Percentiles rank a stretch among this genome's conserved stretches.
Evolutionary conservation across 1,284 basidiomycete species (phyloP).

Genomic region (Boletus semigastroideus): DNA sequence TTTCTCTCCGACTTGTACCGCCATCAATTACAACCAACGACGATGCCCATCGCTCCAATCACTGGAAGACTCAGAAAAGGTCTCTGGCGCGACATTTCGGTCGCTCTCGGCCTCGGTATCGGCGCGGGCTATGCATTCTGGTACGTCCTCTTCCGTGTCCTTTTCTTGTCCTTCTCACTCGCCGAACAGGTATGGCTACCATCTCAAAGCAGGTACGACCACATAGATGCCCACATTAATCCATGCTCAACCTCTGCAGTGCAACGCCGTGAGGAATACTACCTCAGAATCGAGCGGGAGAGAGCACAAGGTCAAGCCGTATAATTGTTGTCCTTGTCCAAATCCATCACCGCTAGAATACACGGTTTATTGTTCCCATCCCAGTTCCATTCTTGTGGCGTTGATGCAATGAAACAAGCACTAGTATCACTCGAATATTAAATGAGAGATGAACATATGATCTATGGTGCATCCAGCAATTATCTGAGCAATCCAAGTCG

Average conservation of each 20-base stretch:
- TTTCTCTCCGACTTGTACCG: conserved; percentile 31
- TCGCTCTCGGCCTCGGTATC: conserved; percentile 70
- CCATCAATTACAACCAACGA: conserved; percentile 7
- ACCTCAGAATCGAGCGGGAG: conserved; percentile 75
- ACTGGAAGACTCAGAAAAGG: conserved; percentile 87
- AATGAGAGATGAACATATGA: conserved; percentile 8
- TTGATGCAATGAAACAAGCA: neutral
- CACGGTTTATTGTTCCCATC: conserved; percentile 8
- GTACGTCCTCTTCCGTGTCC: conserved; percentile 43
- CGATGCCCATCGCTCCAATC: conserved; percentile 83
- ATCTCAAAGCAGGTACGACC: conserved; percentile 69
- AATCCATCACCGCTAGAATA: conserved; percentile 15
- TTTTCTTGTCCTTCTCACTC: conserved; percentile 20
- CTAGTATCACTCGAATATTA: too few species aligned
- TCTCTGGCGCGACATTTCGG: conserved; percentile 77
- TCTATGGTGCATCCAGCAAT: conserved; percentile 15
- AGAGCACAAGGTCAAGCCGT: conserved; percentile 33
- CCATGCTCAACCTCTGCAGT: conserved; percentile 46
- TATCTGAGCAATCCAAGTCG: conserved; percentile 50
- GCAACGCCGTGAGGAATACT: conserved; percentile 77
- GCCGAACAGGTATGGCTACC: conserved; percentile 69
- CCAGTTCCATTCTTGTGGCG: conserved; percentile 21
- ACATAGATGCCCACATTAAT: neutral
- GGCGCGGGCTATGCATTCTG: conserved; percentile 75
- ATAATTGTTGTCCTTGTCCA: conserved; percentile 11